Base-by-base conservation (phyloP, 1,284 basidiomycete species). In the Boletus semigastroideus region DNA sequence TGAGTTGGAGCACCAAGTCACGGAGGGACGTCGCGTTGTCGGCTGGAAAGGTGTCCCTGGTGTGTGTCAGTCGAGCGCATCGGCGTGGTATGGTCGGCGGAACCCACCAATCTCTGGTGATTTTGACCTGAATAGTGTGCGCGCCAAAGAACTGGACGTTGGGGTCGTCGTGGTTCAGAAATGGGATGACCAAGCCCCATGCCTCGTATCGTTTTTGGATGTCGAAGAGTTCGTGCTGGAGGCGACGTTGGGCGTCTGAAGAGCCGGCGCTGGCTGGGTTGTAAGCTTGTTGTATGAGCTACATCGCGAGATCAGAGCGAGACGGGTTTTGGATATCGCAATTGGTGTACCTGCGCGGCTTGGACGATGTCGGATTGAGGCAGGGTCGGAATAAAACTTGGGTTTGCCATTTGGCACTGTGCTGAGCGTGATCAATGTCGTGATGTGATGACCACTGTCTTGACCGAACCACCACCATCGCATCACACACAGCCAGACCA, bases 71-170 rank as follows among this genome's bases (percentile, higher is more conserved):
- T 34, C 34, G 43, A 47, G 7, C 33, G 33, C 33, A 8, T 8
- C 6, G 6, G 16, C 14, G 14, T 33, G 33, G 2, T 16, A 33
- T 33, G 16, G 14, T 33, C 33, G 33, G 11, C 7, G 14, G 9
- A 12, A 68, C 84, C 59, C 63, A 93, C 92, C 92, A 93, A 65
- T 94, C 92, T 57, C 92, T 76, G 17, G 88, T 84, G 60, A 94
- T 92, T 79, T 95, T 95, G 55, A 94, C 90, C 65, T 94, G 90
- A 1, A 88, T 83, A 0, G 91, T 95, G 65, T 94, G 92, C 5
- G 92, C 92, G 5, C 92, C 91, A 65, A 93, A 94, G 78, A 94
- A 95, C 64, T 93, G 87, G 9, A 94, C 90, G 61, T 91, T 91
- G 44, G 79, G 76, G 68, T 94, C 87, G 57, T 76, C 70, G 61